Evolutionary conservation across 2,329 filamentous ascomycete species (phyloP), one percentile per base, ranked within the genome.

Genomic region (Colletotrichum higginsianum): DNA sequence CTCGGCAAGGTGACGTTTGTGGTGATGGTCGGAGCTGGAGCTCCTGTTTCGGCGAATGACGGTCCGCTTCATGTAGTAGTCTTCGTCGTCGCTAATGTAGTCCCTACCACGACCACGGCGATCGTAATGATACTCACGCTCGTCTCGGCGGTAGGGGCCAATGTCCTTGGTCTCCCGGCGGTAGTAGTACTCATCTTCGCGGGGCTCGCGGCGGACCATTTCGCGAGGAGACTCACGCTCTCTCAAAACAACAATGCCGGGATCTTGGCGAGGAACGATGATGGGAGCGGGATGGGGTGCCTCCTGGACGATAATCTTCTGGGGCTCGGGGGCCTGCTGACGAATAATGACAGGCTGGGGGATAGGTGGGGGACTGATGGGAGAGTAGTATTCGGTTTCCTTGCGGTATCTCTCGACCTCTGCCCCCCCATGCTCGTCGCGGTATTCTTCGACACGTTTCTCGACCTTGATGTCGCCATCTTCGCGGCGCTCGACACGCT

Each of bases 321-420:
- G 89, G 2, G 85, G 84, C 77, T 90, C 88, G 2, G 85, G 83
- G 1, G 85, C 84, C 61, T 85, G 84, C 75, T 88, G 86, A 62
- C 88, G 87, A 73, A 91, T 89, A 66, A 90, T 83, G 71, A 91
- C 85, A 6, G 88, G 88, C 5, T 71, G 71, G 4, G 78, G 82
- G 8, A 76, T 67, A 5, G 84, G 84, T 12, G 84, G 80, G 15
- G 87, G 86, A 26, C 87, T 83, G 35, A 84, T 82, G 3, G 86
- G 86, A 55, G 86, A 82, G 76, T 88, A 92, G 78, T 90, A 91
- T 75, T 92, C 90, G 2, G 88, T 89, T 78, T 92, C 89, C 78
- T 87, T 87, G 76, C 87, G 87, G 76, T 89, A 90, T 77, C 85
- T 86, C 78, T 91, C 89, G 52, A 90, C 76, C 21, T 91, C 87